phyloP scores from a whole-genome alignment of 192 early-diverging fungal genomes.

The Allomyces macrogynus region DNA sequence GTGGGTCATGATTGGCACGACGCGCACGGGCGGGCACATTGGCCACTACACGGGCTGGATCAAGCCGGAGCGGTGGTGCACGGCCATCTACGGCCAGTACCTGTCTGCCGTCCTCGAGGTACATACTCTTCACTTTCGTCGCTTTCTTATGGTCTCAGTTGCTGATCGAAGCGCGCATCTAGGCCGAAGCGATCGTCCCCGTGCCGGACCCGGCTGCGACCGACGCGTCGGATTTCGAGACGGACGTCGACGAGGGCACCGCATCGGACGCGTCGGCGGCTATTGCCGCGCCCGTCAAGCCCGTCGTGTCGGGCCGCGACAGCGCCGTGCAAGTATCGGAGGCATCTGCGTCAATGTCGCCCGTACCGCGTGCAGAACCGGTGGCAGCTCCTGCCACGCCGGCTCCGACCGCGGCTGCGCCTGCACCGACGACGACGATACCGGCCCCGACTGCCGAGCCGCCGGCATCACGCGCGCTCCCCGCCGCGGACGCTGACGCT shows the following conservation, averaged over 20 bases:
- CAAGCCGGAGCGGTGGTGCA: not conserved
- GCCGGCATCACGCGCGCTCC: no score
- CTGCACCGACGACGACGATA: not conserved
- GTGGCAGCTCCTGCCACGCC: no score
- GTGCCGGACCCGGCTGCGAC: no score
- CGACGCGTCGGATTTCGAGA: no score
- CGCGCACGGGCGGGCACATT: constrained; percentile 70
- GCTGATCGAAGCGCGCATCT: no score
- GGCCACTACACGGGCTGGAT: constrained; percentile 16
- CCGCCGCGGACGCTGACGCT: no score
- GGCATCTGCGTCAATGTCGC: not conserved
- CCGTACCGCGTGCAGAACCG: no score
- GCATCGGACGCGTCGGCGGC: not conserved
- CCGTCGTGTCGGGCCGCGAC: not conserved
- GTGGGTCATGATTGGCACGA: constrained; percentile 55
- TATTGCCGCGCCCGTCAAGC: not conserved
- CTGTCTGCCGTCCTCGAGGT: not conserved
- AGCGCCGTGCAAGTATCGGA: not conserved
- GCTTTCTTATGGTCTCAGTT: not conserved
- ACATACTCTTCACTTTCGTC: not conserved
- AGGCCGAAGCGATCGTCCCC: no score
- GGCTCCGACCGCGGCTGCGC: not conserved
- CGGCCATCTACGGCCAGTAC: not conserved
- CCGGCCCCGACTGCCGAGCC: not conserved
- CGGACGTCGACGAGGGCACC: not conserved